Evolutionary conservation across 192 early-diverging fungal genomes (phyloP).

Genomic region (Dispira parvispora): DNA sequence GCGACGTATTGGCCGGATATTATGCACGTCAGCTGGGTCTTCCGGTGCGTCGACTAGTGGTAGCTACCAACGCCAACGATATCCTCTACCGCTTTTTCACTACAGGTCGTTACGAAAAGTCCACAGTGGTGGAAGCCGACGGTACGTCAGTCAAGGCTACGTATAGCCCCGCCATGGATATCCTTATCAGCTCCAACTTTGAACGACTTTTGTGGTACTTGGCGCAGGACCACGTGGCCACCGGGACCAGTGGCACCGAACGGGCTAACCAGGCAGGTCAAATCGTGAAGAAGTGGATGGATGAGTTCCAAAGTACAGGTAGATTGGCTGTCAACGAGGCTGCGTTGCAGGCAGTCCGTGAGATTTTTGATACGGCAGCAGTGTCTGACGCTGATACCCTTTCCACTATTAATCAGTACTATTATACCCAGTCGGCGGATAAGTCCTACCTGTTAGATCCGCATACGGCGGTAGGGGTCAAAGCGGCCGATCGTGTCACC

Average conservation of each 20-base stretch:
- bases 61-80: conserved; percentile 97
- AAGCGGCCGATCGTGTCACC: conserved; percentile 48
- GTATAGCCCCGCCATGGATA: conserved; percentile 94
- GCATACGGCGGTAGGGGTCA: conserved; percentile 90
- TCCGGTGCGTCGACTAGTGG: conserved; percentile 58
- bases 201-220: conserved; percentile 92
- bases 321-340: conserved; percentile 47
- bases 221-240: conserved; percentile 37
- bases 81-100: conserved; percentile 90
- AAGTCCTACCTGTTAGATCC: conserved; percentile 74
- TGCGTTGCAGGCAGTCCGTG: conserved; percentile 44
- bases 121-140: conserved; percentile 25
- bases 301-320: conserved; percentile 46
- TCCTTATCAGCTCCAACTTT: conserved; percentile 91
- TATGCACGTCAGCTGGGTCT: conserved; percentile 85
- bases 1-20: conserved; percentile 82
- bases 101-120: conserved; percentile 70
- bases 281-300: conserved; percentile 60
- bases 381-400: conserved; percentile 60
- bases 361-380: conserved; percentile 53
- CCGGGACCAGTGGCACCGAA: conserved; percentile 19
- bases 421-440: conserved; percentile 29
- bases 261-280: conserved; percentile 34
- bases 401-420: conserved; percentile 53
- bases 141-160: conserved; percentile 44